Evolutionary conservation across 2,329 filamentous ascomycete genomes (phyloP).

Genomic region (Periconia digitata): DNA sequence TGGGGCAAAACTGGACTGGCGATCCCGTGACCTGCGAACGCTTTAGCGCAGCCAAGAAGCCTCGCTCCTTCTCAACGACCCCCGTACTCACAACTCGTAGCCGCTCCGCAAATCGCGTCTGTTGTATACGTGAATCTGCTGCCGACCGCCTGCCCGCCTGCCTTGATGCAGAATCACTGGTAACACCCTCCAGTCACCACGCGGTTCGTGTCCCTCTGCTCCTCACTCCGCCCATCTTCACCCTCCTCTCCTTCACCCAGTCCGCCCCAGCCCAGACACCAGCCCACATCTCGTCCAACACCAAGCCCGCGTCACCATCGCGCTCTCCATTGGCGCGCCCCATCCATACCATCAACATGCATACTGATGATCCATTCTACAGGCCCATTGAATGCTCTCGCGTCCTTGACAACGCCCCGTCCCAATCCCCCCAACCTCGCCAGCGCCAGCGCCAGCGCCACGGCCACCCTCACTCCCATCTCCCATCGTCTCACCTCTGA

Average conservation of each 20-base stretch:
- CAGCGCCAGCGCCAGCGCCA: constrained; percentile 3
- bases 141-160: constrained; percentile 24
- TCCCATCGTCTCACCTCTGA: constrained; percentile 7
- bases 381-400: constrained; percentile 31
- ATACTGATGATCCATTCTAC: constrained; percentile 24
- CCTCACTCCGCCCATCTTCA: constrained; percentile 8
- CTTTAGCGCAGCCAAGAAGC: constrained; percentile 3
- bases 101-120: constrained; percentile 34
- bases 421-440: constrained; percentile 2
- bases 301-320: constrained; percentile 17
- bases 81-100: constrained; percentile 10
- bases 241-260: constrained; percentile 5
- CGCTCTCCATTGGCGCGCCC: constrained; percentile 26
- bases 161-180: constrained; percentile 30
- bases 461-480: constrained; percentile 1
- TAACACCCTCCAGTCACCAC: constrained; percentile 27
- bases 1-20: not conserved
- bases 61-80: constrained; percentile 19
- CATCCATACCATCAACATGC: constrained; percentile 31
- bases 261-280: not conserved
- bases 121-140: constrained; percentile 34
- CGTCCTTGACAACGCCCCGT: constrained; percentile 15
- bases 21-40: constrained; percentile 5
- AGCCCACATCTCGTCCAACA: constrained; percentile 2
- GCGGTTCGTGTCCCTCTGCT: constrained; percentile 21